Base-by-base conservation (phyloP, 1,284 basidiomycete species). In the Trametes hirsuta region DNA sequence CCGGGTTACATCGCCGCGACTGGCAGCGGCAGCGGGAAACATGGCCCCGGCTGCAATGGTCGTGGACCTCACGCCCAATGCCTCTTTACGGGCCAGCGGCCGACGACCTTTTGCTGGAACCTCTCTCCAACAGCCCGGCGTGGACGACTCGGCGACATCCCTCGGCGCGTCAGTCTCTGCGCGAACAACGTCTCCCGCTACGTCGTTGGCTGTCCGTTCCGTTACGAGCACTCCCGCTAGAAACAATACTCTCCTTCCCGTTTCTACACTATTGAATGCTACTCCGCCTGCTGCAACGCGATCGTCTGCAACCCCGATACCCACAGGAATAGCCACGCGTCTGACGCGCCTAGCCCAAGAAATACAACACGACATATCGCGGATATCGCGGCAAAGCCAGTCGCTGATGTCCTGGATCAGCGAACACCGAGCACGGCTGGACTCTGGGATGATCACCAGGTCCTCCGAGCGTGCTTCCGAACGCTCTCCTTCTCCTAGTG, bases 81-180 rank as follows among this genome's bases (percentile, higher is more conserved):
- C 39, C 6, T 18, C 53, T 11, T 36, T 42, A 4, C 39, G 30
- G 21, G 44, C 44, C 34, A 22, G 45, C 30, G 52, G 58, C 40
- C 52, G 64, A 10, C 50, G 53, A 15, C 34, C 37, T 11, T 22
- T 58, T 44, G 44, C 61, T 9, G 58, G 60, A 6, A 41, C 59
- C 21, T 45, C 55, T 15, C 44, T 61, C 35, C 58, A 56, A 14
- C 56, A 51, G 24, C 56, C 47, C 35, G 34, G 39, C 4, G 47
- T 36, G 35, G 53, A 44, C 35, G 64, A 65, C 21, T 47, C 61
- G 6, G 62, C 69, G 10, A 74, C 72, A 18, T 68, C 68, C 5
- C 61, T 70, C 10, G 72, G 72, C 2, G 62, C 65, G 22, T 65
- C 70, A 24, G 72, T 74, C 22, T 66, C 70, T 22, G 70, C 69